These are phyloP conservation scores for Malus hybrid DNA, from an alignment of 331 rosid genomes.

Conservation along the genomic window DNA sequence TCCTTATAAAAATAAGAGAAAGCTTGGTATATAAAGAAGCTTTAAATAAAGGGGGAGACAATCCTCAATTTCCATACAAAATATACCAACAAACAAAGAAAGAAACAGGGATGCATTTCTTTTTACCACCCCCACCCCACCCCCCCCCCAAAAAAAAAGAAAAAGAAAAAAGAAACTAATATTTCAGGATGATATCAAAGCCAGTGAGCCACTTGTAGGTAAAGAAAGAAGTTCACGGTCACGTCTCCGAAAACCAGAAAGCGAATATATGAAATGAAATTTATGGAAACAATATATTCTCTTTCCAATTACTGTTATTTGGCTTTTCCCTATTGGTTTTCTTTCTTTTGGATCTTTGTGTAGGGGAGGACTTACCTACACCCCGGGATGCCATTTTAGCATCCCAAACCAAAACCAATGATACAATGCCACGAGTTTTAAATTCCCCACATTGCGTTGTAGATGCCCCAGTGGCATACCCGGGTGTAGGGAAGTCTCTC, in stretches of 20 bases:
- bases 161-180: too few relatives aligned
- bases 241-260: background rate
- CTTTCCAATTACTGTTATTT: conserved; percentile 4
- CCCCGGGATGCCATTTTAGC: background rate
- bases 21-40: conserved; percentile 66
- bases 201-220: background rate
- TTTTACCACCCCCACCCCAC: too few relatives aligned
- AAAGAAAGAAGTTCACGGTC: background rate
- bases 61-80: conserved; percentile 35
- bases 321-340: background rate
- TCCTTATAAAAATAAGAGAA: conserved; percentile 96
- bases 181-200: background rate
- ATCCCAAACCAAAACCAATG: background rate
- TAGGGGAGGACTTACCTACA: background rate
- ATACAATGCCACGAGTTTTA: background rate
- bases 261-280: background rate
- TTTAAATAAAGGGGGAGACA: conserved; percentile 58
- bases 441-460: background rate
- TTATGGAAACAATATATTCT: background rate
- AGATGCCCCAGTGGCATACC: background rate
- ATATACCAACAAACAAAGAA: too few relatives aligned
- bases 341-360: background rate
- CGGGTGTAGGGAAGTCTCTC: background rate
- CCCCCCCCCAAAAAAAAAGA: too few relatives aligned
- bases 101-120: too few relatives aligned